Evolutionary conservation across 2,329 filamentous ascomycete species (phyloP).

Genomic region (Fusarium sp.): DNA sequence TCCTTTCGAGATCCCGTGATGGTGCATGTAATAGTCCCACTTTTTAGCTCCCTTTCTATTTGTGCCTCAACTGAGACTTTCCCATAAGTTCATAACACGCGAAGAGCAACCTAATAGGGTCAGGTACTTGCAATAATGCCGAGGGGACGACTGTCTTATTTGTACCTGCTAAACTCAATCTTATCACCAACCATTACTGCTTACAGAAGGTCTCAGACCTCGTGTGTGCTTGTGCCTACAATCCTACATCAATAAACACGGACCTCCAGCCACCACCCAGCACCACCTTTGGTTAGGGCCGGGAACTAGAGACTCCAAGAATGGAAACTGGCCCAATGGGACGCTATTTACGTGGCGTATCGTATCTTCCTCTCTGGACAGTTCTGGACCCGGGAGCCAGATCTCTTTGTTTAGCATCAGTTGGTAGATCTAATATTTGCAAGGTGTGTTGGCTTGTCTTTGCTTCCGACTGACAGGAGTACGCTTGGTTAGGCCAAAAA

Average conservation of each 20-base stretch:
- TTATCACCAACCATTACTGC: background rate
- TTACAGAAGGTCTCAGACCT: background rate
- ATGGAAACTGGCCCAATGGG: slow-evolving; percentile 31
- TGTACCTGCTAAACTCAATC: slow-evolving; percentile 6
- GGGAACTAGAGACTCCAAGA: slow-evolving; percentile 36
- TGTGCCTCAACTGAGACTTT: slow-evolving; percentile 3
- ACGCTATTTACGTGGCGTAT: slow-evolving; percentile 31
- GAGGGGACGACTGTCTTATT: slow-evolving; percentile 3
- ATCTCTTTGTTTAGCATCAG: background rate
- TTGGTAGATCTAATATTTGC: background rate
- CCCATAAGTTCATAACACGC: background rate
- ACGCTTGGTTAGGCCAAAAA: background rate
- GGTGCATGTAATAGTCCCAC: slow-evolving; percentile 41
- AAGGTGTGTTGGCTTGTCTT: background rate
- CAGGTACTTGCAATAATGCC: background rate
- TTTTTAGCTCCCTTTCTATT: slow-evolving; percentile 38
- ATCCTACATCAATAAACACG: slow-evolving; percentile 7
- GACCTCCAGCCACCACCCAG: slow-evolving; percentile 28
- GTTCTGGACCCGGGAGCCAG: slow-evolving; percentile 1
- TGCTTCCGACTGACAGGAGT: background rate
- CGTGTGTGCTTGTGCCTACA: background rate
- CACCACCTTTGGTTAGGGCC: slow-evolving; percentile 25
- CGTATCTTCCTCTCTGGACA: background rate
- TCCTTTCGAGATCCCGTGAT: slow-evolving; percentile 53
- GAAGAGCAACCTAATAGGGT: background rate